Base-by-base conservation (phyloP, 1,139 yeast species). In the Protomyces arabidopsidicola region DNA sequence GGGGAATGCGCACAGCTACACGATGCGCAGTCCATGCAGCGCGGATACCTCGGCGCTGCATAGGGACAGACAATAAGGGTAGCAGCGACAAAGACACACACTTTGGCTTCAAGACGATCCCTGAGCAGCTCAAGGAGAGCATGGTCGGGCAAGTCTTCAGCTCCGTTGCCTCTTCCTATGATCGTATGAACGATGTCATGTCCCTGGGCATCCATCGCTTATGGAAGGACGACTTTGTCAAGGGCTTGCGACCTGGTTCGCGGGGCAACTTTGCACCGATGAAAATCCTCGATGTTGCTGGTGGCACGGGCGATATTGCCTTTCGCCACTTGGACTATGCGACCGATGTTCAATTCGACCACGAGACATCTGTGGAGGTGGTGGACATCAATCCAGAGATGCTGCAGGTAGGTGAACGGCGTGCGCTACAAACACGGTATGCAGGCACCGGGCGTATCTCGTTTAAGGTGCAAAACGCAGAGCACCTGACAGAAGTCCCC, bases 261-360 rank as follows among this genome's bases (percentile, higher is more conserved):
- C 85, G 85, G 80, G 58, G 63, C 16, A 52, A 58, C 38, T 55
- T 55, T 22, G 63, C 58, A 14, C 84, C 98, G 72, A 79, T 93
- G 72, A 84, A 86, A 68, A 91, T 93, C 72, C 80, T 93, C 68
- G 99, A 93, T 76, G 98, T 95, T 64, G 99, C 98, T 45, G 99
- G 98, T 65, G 99, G 99, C 38, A 90, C 98, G 16, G 99, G 98
- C 55, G 99, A 93, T 74, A 91, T 93, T 76, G 98, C 98, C 0
- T 90, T 90, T 77, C 95, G 98, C 5, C 81, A 95, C 67, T 79
- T 93, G 68, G 97, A 91, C 71, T 96, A 93, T 74, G 98, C 98
- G 10, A 86, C 88, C 68, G 77, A 80, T 58, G 84, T 85, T 69
- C 90, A 84, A 74, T 86, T 88, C 62, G 99, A 93, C 76, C 80